Evolutionary conservation across 495 filamentous ascomycete genomes (phyloP), one percentile per base, ranked within the genome.

Genomic region (Terfezia claveryi): DNA sequence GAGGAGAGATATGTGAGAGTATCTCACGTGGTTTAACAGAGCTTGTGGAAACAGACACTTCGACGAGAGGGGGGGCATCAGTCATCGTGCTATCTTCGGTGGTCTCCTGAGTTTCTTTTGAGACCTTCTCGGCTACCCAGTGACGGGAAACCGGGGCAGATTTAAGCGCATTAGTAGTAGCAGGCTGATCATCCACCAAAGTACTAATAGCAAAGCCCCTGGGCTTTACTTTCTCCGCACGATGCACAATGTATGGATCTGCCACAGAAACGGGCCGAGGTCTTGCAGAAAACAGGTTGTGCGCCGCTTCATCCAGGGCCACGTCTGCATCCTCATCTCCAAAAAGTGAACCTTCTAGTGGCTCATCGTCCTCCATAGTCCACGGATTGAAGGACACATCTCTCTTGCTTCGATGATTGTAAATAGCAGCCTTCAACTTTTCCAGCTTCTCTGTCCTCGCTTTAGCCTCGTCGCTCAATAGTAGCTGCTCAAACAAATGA

Each of bases 151-250:
- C 4, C 2, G 41, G 12, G 2, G 41, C 12, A 7, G 27, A 32
- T 32, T 32, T 32, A 32, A 32, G 27, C 27, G 27, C 27, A 32
- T 32, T 32, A 32, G 4, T 32, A 1, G 27, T 32, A 32, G 27
- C 27, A 5, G 27, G 27, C 27, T 32, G 27, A 20, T 62, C 60
- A 46, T 62, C 56, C 4, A 62, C 60, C 17, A 62, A 56, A 49
- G 62, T 62, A 36, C 60, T 62, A 38, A 62, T 62, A 50, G 60
- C 58, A 38, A 62, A 62, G 17, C 60, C 59, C 49, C 60, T 59
- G 20, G 60, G 62, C 56, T 62, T 62, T 20, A 2, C 27, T 32
- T 32, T 32, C 27, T 32, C 27, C 27, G 27, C 27, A 32, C 27
- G 27, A 2, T 32, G 27, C 27, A 32, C 27, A 7, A 32, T 32